A percentile compares a stretch with the other conserved stretches of the same genome.
phyloP scores from a whole-genome alignment of 805 yeast genomes.

The Candida golubevii region DNA sequence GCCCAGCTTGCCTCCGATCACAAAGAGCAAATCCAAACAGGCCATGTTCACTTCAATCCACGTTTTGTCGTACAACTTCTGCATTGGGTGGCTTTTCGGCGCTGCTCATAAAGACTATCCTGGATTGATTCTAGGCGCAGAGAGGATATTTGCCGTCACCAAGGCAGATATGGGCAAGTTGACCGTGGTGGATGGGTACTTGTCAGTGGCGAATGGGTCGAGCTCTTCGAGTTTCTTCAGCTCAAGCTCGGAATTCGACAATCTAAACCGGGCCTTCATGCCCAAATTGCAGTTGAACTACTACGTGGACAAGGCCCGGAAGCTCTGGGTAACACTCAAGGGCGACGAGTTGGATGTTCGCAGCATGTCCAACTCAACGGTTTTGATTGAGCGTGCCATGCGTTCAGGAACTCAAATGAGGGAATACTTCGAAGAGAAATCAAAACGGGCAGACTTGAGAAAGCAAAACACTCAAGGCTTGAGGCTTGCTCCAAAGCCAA shows the following conservation, averaged over 20 bases:
- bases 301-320: constrained; percentile 27
- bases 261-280: constrained; percentile 59
- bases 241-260: constrained; percentile 40
- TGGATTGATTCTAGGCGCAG: constrained; percentile 78
- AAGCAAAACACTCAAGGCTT: constrained; percentile 1
- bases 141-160: constrained; percentile 61
- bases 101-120: constrained; percentile 43
- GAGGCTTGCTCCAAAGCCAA: background rate
- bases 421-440: constrained; percentile 24
- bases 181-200: constrained; percentile 62
- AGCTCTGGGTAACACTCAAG: constrained; percentile 47
- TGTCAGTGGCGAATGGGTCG: constrained; percentile 66
- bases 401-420: constrained; percentile 46
- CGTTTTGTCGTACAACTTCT: constrained; percentile 57
- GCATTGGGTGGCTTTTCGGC: constrained; percentile 78
- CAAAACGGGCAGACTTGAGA: constrained; percentile 8
- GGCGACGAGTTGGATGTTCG: constrained; percentile 72
- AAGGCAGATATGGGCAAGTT: constrained; percentile 62
- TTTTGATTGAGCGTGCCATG: constrained; percentile 49
- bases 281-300: constrained; percentile 64
- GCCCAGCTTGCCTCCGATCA: background rate
- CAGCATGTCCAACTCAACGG: constrained; percentile 52
- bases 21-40: background rate
- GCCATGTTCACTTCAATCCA: constrained; percentile 39
- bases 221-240: constrained; percentile 48